phyloP scores from a whole-genome alignment of 352 stramenopile species.

The Phytophthora aleatoria region DNA sequence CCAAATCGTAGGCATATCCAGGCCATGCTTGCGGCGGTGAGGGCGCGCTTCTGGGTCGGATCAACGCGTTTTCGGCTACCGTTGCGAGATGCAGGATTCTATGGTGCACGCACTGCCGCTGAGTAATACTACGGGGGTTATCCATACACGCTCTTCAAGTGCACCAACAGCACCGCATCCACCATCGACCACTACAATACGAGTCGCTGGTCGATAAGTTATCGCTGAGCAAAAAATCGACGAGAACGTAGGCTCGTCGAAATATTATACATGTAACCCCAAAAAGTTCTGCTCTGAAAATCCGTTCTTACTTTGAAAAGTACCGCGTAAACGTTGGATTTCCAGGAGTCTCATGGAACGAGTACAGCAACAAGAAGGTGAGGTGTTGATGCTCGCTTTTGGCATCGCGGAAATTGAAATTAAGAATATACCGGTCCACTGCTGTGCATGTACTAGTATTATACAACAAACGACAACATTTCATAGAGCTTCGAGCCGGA shows the following conservation, averaged over 20 bases:
- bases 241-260: not conserved
- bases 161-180: not conserved
- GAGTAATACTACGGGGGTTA: too few species aligned
- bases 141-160: not conserved
- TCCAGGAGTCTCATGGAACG: not conserved
- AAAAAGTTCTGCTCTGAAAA: not conserved
- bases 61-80: too few species aligned
- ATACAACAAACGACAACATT: not conserved
- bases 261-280: not conserved
- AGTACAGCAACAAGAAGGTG: not conserved
- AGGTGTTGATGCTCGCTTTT: not conserved
- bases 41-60: too few species aligned
- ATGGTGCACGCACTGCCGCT: too few species aligned
- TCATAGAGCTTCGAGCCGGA: conserved; percentile 8
- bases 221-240: not conserved
- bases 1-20: too few species aligned
- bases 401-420: not conserved
- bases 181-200: not conserved
- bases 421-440: not conserved
- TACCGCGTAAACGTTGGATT: conserved; percentile 8
- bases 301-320: not conserved
- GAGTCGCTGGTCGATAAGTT: not conserved
- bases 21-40: too few species aligned
- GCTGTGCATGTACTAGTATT: not conserved
- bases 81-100: too few species aligned